These are phyloP conservation scores for Neofusicoccum laricinum DNA, from an alignment of 2,329 filamentous ascomycete genomes.

Conservation along the genomic window DNA sequence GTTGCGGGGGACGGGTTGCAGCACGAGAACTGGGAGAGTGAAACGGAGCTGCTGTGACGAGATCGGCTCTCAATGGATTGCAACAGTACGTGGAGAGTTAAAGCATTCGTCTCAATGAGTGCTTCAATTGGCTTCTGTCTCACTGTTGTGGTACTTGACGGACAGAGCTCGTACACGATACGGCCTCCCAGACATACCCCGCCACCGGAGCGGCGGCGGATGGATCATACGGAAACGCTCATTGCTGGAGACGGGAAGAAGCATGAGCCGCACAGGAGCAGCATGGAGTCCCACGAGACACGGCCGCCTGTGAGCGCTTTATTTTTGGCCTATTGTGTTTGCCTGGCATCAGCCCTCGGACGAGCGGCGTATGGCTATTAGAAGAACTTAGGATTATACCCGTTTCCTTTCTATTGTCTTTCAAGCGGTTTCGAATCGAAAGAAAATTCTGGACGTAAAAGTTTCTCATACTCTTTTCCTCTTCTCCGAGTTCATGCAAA, in stretches of 20 bases:
- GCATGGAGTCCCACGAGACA: conserved; percentile 1
- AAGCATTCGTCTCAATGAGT: too few relatives aligned
- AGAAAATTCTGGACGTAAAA: conserved; percentile 3
- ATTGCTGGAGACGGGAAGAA: background rate
- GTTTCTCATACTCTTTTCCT: background rate
- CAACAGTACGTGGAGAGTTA: too few relatives aligned
- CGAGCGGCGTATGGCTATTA: conserved; percentile 11
- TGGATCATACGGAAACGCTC: conserved; percentile 5
- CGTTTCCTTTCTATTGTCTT: conserved; percentile 8
- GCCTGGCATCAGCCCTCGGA: conserved; percentile 3
- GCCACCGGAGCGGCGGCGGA: background rate
- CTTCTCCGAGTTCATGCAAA: background rate
- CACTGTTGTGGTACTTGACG: too few relatives aligned
- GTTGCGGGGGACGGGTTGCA: background rate
- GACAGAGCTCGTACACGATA: background rate
- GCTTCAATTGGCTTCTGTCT: too few relatives aligned
- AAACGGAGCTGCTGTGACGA: background rate
- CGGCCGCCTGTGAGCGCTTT: conserved; percentile 1
- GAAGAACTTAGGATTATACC: conserved; percentile 15
- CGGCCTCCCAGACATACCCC: background rate
- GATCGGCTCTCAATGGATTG: too few relatives aligned
- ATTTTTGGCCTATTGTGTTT: conserved; percentile 6
- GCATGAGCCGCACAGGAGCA: conserved; percentile 10
- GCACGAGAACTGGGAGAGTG: background rate
- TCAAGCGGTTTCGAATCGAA: conserved; percentile 3